Base-by-base conservation (phyloP, 2,329 filamentous ascomycete genomes). In the Colletotrichum sp. region DNA sequence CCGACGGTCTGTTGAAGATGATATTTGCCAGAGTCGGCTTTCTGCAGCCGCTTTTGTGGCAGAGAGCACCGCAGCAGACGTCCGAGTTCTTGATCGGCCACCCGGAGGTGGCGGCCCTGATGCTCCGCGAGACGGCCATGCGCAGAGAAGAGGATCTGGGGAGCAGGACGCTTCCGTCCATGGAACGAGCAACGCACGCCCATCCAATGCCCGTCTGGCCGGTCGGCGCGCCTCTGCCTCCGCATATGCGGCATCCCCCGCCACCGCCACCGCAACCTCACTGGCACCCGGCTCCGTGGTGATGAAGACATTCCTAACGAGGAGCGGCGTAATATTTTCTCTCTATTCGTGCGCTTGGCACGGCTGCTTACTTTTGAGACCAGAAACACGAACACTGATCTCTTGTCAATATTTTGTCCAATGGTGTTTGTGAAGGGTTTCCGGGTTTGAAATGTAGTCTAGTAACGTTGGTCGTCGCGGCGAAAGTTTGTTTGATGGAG, bases 11-110 rank as follows among this genome's bases (percentile, higher is more conserved):
- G 55, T 81, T 89, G 64, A 86, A 84, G 75, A 89, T 89, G 85
- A 79, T 89, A 14, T 86, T 89, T 77, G 87, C 87, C 9, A 82
- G 88, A 43, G 84, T 89, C 7, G 88, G 87, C 3, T 89, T 89
- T 76, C 79, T 89, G 38, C 86, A 88, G 79, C 83, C 86, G 12
- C 75, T 82, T 32, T 76, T 88, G n/a, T 89, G 86, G 86, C 83
- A 85, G 74, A 81, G 81, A 18, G 79, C 79, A 18, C 86, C 84
- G 4, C 81, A 84, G 43, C 84, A 86, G 73, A 88, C 87, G 13
- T 80, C 82, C 34, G 80, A 81, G 16, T 89, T 89, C 75, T 80
- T 88, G 72, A 77, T 85, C 3, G 82, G 81, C 3, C 85, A 89
- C 74, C 86, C 88, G 2, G 87, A 88, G 74, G 81, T 89, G 24